Base-by-base conservation (phyloP, 2,329 filamentous ascomycete species). In the Aaosphaeria pasadenensis region DNA sequence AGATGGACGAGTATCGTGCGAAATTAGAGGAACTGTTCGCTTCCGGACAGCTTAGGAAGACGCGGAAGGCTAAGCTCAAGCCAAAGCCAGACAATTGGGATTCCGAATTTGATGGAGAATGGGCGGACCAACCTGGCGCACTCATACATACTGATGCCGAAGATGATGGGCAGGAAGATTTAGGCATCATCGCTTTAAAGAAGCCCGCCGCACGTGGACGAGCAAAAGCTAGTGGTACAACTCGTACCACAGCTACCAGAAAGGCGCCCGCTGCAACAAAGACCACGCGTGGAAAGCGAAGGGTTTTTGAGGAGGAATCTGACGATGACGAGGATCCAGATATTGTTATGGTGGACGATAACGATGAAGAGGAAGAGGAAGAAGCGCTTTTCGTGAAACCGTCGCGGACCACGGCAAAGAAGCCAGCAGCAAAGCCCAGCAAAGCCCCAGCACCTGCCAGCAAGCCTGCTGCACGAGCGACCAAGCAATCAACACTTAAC, bases 81-180 rank as follows among this genome's bases (percentile, higher is more conserved):
- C 85, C 89, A 0, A 89, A 85, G 66, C 92, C 92, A 1, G 80
- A 83, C 7, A 78, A 77, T 2, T 97, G 91, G 91, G 90, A 97
- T 63, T 89, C 84, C n/a, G 92, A 97, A 55, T 74, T 91, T 29
- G 87, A 96, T 43, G 94, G 91, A 0, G 79, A 80, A 44, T 97
- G 92, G 91, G 87, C 87, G 51, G 87, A 94, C 42, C 84, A 90
- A 49, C 83, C 88, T 0, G 85, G 82, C 6, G 88, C 86, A 1
- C 68, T 84, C 5, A 77, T 84, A 40, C 72, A 72, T 49, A 74
- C 74, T 17, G 72, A 79, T 51, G 73, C 77, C 42, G 79, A 75
- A 11, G 75, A 74, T 11, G 70, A 73, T 39, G 17, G 17, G 3
- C 17, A 24, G 17, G 73, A 72, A 33, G 75, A 67, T 11, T 66